Percentiles rank a stretch among this genome's conserved stretches.
Evolutionary conservation across 2,329 filamentous ascomycete genomes (phyloP).

Genomic region (Aspergillus oerlinghausenensis): DNA sequence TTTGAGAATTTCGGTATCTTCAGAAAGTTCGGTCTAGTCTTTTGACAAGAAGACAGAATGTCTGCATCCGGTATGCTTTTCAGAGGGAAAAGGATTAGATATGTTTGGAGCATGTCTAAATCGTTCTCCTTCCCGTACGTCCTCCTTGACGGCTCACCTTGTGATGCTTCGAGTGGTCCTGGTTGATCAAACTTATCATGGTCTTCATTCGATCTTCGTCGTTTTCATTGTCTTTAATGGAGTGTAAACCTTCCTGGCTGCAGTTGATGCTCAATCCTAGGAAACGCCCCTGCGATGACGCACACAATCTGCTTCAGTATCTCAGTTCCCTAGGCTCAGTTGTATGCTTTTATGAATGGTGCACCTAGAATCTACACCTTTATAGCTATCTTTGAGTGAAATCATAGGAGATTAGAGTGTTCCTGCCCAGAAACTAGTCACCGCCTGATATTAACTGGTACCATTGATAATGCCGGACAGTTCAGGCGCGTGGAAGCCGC

Average conservation of each 20-base stretch:
- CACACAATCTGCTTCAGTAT: not conserved
- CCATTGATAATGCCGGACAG: constrained; percentile 18
- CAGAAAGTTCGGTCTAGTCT: not conserved
- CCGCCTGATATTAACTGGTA: constrained; percentile 19
- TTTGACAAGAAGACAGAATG: not conserved
- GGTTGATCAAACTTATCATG: not conserved
- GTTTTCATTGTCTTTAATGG: not conserved
- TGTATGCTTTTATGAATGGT: not conserved
- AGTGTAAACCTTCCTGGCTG: not conserved
- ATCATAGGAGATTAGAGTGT: constrained; percentile 6
- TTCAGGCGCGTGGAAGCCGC: constrained; percentile 31
- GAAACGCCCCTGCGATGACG: not conserved
- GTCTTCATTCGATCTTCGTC: not conserved
- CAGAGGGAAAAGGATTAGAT: not conserved
- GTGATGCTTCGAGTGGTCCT: not conserved
- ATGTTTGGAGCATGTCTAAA: not conserved
- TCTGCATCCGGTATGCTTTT: not conserved
- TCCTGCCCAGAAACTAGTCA: constrained; percentile 15
- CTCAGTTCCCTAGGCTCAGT: not conserved
- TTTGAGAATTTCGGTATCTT: not conserved
- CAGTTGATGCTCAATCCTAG: not conserved
- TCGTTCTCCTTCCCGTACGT: not conserved
- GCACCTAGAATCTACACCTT: not conserved
- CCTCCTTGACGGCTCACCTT: not conserved
- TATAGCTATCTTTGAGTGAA: not conserved